phyloP scores from a whole-genome alignment of 2,329 filamentous ascomycete species.

The Lasiodiplodia gonubiensis region DNA sequence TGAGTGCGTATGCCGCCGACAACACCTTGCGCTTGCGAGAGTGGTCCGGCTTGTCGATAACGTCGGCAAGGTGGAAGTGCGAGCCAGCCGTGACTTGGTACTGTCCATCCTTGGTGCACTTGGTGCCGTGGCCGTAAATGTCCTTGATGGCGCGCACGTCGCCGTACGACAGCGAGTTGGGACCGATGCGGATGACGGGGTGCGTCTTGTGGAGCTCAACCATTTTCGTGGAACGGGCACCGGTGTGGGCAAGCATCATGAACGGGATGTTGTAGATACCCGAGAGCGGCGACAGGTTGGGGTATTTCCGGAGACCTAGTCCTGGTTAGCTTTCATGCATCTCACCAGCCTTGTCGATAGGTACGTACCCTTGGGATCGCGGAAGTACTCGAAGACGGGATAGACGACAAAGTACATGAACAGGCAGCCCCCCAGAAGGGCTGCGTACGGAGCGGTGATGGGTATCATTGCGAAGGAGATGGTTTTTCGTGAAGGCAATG shows the following conservation, averaged over 20 bases:
- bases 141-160: slow-evolving; percentile 48
- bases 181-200: slow-evolving; percentile 48
- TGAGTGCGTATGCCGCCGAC: slow-evolving; percentile 33
- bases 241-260: slow-evolving; percentile 52
- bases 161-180: slow-evolving; percentile 42
- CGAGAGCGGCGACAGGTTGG: slow-evolving; percentile 53
- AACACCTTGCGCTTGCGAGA: slow-evolving; percentile 38
- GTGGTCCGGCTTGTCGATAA: slow-evolving; percentile 34
- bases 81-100: slow-evolving; percentile 51
- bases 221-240: slow-evolving; percentile 52
- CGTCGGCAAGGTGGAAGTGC: slow-evolving; percentile 57
- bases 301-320: slow-evolving; percentile 54
- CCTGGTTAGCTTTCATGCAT: slow-evolving; percentile 1
- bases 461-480: slow-evolving; percentile 1
- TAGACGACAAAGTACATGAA: slow-evolving; percentile 48
- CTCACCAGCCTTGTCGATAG: background rate
- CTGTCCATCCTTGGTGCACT: slow-evolving; percentile 36
- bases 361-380: slow-evolving; percentile 50
- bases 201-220: slow-evolving; percentile 54
- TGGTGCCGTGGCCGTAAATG: slow-evolving; percentile 34
- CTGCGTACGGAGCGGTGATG: slow-evolving; percentile 35
- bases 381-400: slow-evolving; percentile 52
- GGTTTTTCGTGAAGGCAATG: background rate
- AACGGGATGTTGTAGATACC: slow-evolving; percentile 57
- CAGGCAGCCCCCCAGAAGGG: slow-evolving; percentile 34